Evolutionary conservation across 441 rosid genomes (phyloP).

Genomic region (Capsella rubella): DNA sequence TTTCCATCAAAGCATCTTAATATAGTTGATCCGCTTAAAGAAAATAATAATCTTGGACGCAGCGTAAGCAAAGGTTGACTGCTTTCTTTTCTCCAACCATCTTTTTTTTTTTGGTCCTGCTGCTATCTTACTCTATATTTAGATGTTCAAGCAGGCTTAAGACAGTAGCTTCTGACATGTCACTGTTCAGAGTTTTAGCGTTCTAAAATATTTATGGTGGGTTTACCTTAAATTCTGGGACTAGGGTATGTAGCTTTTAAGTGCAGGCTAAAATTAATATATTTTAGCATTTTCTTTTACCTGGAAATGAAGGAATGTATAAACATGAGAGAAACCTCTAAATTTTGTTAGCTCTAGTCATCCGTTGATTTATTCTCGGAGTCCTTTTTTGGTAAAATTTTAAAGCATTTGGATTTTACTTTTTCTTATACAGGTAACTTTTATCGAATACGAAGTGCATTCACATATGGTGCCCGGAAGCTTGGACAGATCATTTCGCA

Average conservation of each 20-base stretch:
- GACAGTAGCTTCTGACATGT: slow-evolving; percentile 22
- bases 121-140: slow-evolving; percentile 11
- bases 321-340: background rate
- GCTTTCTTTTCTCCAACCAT: slow-evolving; percentile 26
- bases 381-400: slow-evolving; percentile 2
- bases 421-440: slow-evolving; percentile 58
- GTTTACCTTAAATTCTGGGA: slow-evolving; percentile 10
- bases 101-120: background rate
- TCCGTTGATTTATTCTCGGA: background rate
- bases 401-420: slow-evolving; percentile 6
- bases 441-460: slow-evolving; percentile 76
- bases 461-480: slow-evolving; percentile 76
- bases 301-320: background rate
- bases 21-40: slow-evolving; percentile 84
- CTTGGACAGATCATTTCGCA: slow-evolving; percentile 60
- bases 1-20: slow-evolving; percentile 80
- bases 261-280: slow-evolving; percentile 19
- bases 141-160: slow-evolving; percentile 21
- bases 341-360: slow-evolving; percentile 5
- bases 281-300: slow-evolving; percentile 8
- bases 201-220: background rate
- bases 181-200: slow-evolving; percentile 15
- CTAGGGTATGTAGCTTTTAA: slow-evolving; percentile 9
- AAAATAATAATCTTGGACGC: slow-evolving; percentile 93
- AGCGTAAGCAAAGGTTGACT: slow-evolving; percentile 89